Percentiles rank a stretch among this genome's conserved stretches.
phyloP scores from a whole-genome alignment of 441 rosid genomes.

The Erysimum cheiri region DNA sequence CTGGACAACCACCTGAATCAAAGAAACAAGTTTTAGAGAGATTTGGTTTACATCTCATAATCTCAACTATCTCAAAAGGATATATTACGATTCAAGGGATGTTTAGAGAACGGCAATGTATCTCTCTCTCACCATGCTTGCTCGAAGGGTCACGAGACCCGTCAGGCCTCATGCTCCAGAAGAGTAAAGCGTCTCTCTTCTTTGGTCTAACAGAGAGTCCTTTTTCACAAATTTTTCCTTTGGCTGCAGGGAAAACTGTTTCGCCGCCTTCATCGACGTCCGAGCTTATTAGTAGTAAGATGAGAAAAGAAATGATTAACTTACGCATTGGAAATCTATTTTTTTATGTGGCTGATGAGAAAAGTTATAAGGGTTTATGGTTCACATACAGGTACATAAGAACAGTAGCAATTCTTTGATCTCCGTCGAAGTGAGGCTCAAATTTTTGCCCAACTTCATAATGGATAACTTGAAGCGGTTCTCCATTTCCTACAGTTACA shows the following conservation, averaged over 20 bases:
- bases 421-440: conserved; percentile 73
- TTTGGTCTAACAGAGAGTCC: conserved; percentile 64
- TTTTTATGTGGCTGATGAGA: conserved; percentile 1
- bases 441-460: conserved; percentile 73
- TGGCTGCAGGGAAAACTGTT: conserved; percentile 63
- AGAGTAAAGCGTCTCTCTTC: conserved; percentile 69
- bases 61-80: background rate
- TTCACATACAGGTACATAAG: conserved; percentile 75
- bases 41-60: background rate
- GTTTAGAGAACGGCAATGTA: background rate
- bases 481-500: conserved; percentile 63
- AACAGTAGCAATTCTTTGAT: conserved; percentile 67
- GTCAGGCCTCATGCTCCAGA: conserved; percentile 70
- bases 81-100: background rate
- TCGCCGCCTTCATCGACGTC: conserved; percentile 78
- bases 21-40: conserved; percentile 8
- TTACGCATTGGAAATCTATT: background rate
- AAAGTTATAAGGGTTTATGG: background rate
- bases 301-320: conserved; percentile 19
- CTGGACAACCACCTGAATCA: conserved; percentile 71
- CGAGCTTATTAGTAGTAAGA: conserved; percentile 47
- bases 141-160: conserved; percentile 60
- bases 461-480: conserved; percentile 68
- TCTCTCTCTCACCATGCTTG: conserved; percentile 50
- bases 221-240: conserved; percentile 50